phyloP scores from a whole-genome alignment of 2,329 filamentous ascomycete genomes.

The Boeremia exigua region DNA sequence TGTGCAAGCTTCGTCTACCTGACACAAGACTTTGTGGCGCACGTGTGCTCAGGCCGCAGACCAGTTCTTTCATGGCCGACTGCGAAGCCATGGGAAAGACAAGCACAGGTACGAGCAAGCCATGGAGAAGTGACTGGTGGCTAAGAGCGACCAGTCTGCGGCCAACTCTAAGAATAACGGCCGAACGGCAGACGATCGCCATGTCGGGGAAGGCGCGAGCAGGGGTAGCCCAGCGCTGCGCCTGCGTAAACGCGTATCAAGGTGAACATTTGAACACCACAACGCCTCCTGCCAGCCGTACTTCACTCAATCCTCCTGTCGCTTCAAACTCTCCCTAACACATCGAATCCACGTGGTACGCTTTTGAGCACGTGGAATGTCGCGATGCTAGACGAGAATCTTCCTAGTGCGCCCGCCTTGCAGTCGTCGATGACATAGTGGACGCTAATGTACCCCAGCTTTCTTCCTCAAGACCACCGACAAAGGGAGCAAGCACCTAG shows the following conservation, averaged over 20 bases:
- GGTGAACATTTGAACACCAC: conserved; percentile 12
- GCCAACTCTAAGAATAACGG: conserved; percentile 13
- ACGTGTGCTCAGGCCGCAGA: not conserved
- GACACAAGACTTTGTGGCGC: conserved; percentile 5
- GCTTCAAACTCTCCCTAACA: not conserved
- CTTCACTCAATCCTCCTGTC: not conserved
- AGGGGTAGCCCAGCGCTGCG: conserved; percentile 10
- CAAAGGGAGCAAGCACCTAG: conserved; percentile 59
- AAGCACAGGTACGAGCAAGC: not conserved
- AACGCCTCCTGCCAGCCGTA: conserved; percentile 11
- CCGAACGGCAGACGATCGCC: conserved; percentile 2
- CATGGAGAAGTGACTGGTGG: not conserved
- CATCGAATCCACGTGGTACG: not conserved
- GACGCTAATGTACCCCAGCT: conserved; percentile 46
- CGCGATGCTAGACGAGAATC: conserved; percentile 87
- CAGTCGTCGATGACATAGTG: not conserved
- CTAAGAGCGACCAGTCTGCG: not conserved
- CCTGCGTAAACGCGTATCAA: conserved; percentile 18
- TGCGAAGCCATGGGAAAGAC: not conserved
- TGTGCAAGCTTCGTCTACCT: conserved; percentile 12
- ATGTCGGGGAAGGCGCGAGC: conserved; percentile 11
- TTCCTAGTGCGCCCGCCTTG: conserved; percentile 65
- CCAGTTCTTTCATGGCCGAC: not conserved
- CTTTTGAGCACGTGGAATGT: conserved; percentile 22
- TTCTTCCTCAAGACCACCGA: conserved; percentile 65